Percentiles rank a stretch among this genome's conserved stretches.
These are phyloP conservation scores for Peronospora belbahrii DNA, from an alignment of 352 stramenopile genomes.

Conservation along the genomic window DNA sequence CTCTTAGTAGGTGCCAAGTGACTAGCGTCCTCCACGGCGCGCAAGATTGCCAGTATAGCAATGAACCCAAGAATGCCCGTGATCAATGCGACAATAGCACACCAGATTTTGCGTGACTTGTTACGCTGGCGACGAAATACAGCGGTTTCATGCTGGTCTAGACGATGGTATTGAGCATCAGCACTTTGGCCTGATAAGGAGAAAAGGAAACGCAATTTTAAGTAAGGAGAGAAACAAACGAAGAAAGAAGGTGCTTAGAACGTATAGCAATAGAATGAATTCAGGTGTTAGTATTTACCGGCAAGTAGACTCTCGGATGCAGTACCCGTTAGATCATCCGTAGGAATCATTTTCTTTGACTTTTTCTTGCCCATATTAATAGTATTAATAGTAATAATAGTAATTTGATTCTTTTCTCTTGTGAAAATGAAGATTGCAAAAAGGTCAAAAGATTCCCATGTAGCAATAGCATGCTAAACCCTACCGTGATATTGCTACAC, in stretches of 20 bases:
- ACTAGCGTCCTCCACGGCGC: slow-evolving; percentile 71
- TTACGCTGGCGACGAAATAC: slow-evolving; percentile 41
- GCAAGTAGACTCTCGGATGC: slow-evolving; percentile 42
- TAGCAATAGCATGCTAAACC: too few relatives aligned
- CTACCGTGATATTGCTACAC: too few relatives aligned
- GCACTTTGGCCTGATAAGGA: slow-evolving; percentile 12
- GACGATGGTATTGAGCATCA: slow-evolving; percentile 21
- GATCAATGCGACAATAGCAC: slow-evolving; percentile 69
- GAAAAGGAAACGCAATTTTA: background rate
- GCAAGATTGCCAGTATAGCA: slow-evolving; percentile 69
- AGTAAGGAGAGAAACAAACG: slow-evolving; percentile 1
- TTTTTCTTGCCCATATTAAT: slow-evolving; percentile 55
- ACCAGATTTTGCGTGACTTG: slow-evolving; percentile 73
- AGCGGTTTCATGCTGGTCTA: slow-evolving; percentile 30
- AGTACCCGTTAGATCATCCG: slow-evolving; percentile 35
- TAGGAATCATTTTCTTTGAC: slow-evolving; percentile 35
- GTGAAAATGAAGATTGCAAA: slow-evolving; percentile 22
- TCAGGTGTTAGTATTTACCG: slow-evolving; percentile 17
- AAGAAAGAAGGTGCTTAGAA: background rate
- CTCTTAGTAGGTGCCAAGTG: slow-evolving; percentile 60
- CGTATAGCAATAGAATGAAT: background rate
- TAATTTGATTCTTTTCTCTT: slow-evolving; percentile 10
- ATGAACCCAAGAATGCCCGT: slow-evolving; percentile 80
- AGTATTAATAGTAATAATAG: too few relatives aligned
- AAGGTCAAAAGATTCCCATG: too few relatives aligned